Percentiles rank a stretch among this genome's conserved stretches.
phyloP scores from a whole-genome alignment of 73 alveolate species.

The Uronychia binucleata region DNA sequence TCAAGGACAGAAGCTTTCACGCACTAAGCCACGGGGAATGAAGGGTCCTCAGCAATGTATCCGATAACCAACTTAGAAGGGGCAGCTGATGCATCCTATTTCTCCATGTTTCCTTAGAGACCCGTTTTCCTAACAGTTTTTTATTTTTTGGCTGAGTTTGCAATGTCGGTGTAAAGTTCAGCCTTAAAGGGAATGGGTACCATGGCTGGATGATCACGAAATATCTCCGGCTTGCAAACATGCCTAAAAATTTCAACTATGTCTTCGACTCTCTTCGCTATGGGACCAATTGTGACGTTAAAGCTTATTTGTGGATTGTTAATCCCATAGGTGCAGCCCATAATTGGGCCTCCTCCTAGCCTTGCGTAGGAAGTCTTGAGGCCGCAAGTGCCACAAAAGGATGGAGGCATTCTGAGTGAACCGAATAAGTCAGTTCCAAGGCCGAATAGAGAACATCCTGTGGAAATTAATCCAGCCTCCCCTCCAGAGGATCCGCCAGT shows the following conservation, averaged over 20 bases:
- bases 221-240: background rate
- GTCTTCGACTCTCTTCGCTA: slow-evolving; percentile 55
- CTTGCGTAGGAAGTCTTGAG: slow-evolving; percentile 43
- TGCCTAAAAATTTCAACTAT: slow-evolving; percentile 17
- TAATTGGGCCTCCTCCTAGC: slow-evolving; percentile 1
- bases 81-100: no score
- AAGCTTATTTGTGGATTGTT: slow-evolving; percentile 6
- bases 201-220: background rate
- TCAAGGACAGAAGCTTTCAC: background rate
- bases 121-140: no score
- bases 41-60: slow-evolving; percentile 4
- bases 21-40: background rate
- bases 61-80: slow-evolving; percentile 51
- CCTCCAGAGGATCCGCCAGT: slow-evolving; percentile 84
- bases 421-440: slow-evolving; percentile 75
- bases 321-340: background rate
- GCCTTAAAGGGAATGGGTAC: background rate
- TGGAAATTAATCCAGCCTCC: slow-evolving; percentile 67
- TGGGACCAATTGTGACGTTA: slow-evolving; percentile 33
- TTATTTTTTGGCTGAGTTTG: background rate
- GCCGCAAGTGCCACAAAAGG: slow-evolving; percentile 58
- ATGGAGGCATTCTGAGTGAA: slow-evolving; percentile 63
- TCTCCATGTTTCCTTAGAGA: no score
- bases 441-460: slow-evolving; percentile 56
- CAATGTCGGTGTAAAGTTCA: background rate